Percentiles rank a stretch among this genome's conserved stretches.
These are phyloP conservation scores for Hyphodiscus hymeniophilus DNA, from an alignment of 495 filamentous ascomycete genomes.

Conservation along the genomic window DNA sequence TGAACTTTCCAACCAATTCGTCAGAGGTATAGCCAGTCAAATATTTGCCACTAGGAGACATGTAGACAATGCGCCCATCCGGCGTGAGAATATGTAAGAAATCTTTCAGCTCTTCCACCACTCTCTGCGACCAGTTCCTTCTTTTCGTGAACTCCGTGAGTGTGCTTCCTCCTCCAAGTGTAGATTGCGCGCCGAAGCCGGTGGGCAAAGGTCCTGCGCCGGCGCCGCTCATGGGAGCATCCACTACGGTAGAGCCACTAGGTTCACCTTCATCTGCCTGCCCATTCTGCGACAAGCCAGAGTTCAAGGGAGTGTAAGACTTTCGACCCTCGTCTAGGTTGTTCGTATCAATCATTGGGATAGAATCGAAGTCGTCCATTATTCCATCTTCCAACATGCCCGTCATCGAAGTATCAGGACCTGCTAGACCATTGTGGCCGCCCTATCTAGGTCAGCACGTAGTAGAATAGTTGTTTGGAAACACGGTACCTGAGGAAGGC, in stretches of 20 bases:
- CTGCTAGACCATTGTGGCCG: slow-evolving; percentile 1
- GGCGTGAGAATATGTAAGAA: slow-evolving; percentile 80
- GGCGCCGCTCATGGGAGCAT: slow-evolving; percentile 31
- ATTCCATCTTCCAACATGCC: slow-evolving; percentile 28
- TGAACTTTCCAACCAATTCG: slow-evolving; percentile 64
- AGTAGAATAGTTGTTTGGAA: too few relatives aligned
- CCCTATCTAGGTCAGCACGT: not conserved
- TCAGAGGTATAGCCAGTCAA: slow-evolving; percentile 68
- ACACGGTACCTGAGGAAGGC: slow-evolving; percentile 13
- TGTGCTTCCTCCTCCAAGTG: slow-evolving; percentile 47
- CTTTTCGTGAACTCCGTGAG: slow-evolving; percentile 78
- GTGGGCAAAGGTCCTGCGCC: slow-evolving; percentile 50
- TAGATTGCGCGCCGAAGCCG: slow-evolving; percentile 42
- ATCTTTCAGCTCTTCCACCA: slow-evolving; percentile 85
- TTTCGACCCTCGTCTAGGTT: slow-evolving; percentile 9
- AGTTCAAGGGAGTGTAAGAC: slow-evolving; percentile 6
- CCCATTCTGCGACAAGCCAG: slow-evolving; percentile 7
- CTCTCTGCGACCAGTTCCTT: slow-evolving; percentile 80
- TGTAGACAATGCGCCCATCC: slow-evolving; percentile 75
- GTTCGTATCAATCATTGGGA: slow-evolving; percentile 17
- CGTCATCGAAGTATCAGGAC: slow-evolving; percentile 28
- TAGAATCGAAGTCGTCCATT: slow-evolving; percentile 23
- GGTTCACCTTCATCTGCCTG: slow-evolving; percentile 4
- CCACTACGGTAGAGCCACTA: slow-evolving; percentile 3
- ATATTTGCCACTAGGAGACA: slow-evolving; percentile 67